Evolutionary conservation across 257 asterid species (phyloP), one percentile per base, ranked within the genome.

Genomic region (Cynanchum wilfordii): DNA sequence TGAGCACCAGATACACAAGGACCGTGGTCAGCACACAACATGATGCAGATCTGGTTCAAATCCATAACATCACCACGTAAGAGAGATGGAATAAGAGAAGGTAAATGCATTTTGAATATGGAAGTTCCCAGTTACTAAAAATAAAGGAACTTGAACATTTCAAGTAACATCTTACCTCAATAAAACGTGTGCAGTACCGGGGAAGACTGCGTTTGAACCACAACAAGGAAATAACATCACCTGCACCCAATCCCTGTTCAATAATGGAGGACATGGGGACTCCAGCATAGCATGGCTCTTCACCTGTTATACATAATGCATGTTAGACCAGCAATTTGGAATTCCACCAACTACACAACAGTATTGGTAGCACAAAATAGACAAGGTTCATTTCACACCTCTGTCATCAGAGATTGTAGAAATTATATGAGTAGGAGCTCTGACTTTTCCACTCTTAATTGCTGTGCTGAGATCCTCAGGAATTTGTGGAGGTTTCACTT

Each of bases 161-260:
- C 69, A 10, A 73, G 27, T 44, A 75, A 60, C 68, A 81, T 25
- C 75, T 73, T 79, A 90, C 98, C 96, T 95, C 99, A 69, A 95
- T 95, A 79, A 95, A 95, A 50, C 97, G 98, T 60, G 98, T 78
- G 77, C 99, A 95, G 59, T 95, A 95, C 72, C 84, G 96, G 42
- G 99, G 99, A 84, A 95, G 97, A 82, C 97, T 95, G 70, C 99
- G 89, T 82, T 95, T 95, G 88, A 95, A 95, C 99, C 99, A 95
- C 86, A 95, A 77, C 59, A 95, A 82, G 70, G 99, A 95, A 80
- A 95, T 87, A 65, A 95, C 99, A 81, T 95, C 99, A 71, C 98
- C 99, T 13, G 89, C 96, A n/a, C 99, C 99, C 56, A 89, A 80
- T 76, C 99, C 99, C 76, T 95, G 94, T 80, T 92, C 99, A 71